These are phyloP conservation scores for Pezicula radicicola DNA, from an alignment of 2,329 filamentous ascomycete species.

Conservation along the genomic window DNA sequence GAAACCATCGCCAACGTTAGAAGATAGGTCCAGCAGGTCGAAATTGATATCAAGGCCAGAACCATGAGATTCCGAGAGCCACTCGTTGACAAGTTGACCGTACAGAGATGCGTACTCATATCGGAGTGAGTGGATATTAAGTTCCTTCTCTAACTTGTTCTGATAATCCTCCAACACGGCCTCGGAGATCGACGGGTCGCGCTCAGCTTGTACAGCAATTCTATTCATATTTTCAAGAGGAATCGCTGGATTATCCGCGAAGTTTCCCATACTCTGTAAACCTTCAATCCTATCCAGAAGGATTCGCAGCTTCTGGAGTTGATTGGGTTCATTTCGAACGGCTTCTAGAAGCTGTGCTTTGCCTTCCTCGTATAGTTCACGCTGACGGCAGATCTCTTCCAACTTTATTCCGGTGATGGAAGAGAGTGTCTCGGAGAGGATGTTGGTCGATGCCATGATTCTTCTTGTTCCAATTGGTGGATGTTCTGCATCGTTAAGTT, in stretches of 20 bases:
- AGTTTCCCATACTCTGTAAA: constrained; percentile 28
- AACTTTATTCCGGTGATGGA: constrained; percentile 55
- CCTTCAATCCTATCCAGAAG: constrained; percentile 34
- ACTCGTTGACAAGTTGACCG: constrained; percentile 50
- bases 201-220: constrained; percentile 47
- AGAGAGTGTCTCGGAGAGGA: constrained; percentile 48
- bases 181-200: constrained; percentile 49
- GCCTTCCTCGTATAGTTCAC: constrained; percentile 41
- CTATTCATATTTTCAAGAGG: constrained; percentile 39
- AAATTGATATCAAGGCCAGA: too few species aligned
- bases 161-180: constrained; percentile 43
- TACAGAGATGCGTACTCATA: constrained; percentile 54
- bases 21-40: too few species aligned
- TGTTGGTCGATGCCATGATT: constrained; percentile 31
- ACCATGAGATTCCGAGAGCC: constrained; percentile 35
- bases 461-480: background rate
- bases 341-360: constrained; percentile 39
- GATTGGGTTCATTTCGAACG: constrained; percentile 22
- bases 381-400: constrained; percentile 48
- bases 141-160: constrained; percentile 38
- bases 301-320: constrained; percentile 27
- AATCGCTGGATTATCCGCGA: constrained; percentile 16
- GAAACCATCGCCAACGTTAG: constrained; percentile 24
- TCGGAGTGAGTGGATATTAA: constrained; percentile 45
- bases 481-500: too few species aligned